Base-by-base conservation (phyloP, 352 stramenopile genomes). In the Phytophthora pinifolia region DNA sequence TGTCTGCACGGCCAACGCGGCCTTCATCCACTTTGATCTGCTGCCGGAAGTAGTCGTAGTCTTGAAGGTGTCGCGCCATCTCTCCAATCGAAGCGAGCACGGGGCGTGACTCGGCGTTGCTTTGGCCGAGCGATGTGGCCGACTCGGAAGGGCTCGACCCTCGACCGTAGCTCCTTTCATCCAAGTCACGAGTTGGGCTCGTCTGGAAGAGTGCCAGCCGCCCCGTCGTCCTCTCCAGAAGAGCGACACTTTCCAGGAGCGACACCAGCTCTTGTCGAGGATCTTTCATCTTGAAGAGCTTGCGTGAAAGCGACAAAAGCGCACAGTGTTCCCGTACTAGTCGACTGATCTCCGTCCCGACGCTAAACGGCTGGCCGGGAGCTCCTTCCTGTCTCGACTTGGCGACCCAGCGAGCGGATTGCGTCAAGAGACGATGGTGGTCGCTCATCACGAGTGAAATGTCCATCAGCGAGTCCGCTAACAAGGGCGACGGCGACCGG, bases 371-470 rank as follows among this genome's bases (percentile, higher is more conserved):
- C 6, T 33, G 41, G 14, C 22, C 41, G 17, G 20, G 34, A 6
- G 54, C 32, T 15, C 17, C 42, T 1, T 54, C 46, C 45, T 67
- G 38, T 9, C 60, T 60, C 27, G 73, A 65, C 54, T 86, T 85
- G 1, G 37, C 48, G 0, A 89, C 65, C 53, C 70, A 81, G 27
- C 71, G 68, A 29, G 76, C 63, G 0, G 71, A 68, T 54, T 89
- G 70, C 1, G 67, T 72, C 20, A 89, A 38, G n/a, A 89, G 65
- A 0, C 68, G 74, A 18, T 89, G 76, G 46, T 88, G 75, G 22
- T 89, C 79, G n/a, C 53, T 88, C 76, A 89, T 86, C 13, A 89
- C 76, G 18, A 89, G 76, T 14, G 79, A 88, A 38, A 89, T 89
- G 36, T 88, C 79, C 41, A 86, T 53, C 9, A 89, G 55, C 14